Evolutionary conservation across 2,329 filamentous ascomycete species (phyloP), one percentile per base, ranked within the genome.

Genomic region (Arachnomyces sp.): DNA sequence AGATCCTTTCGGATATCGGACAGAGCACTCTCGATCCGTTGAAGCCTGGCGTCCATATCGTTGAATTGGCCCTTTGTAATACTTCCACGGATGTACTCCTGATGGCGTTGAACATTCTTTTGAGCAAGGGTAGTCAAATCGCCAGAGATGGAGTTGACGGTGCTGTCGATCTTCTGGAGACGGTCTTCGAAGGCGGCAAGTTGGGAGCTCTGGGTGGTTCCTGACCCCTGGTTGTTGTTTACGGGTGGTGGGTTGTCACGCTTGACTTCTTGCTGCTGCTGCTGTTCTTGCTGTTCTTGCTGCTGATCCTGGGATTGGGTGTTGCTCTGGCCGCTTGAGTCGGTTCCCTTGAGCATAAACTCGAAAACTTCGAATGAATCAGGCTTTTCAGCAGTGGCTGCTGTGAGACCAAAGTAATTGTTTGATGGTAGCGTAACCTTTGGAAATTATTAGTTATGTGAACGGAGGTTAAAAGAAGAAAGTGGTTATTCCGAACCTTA

Each of bases 331-430:
- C 57, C 55, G 47, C 57, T 42, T 1, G 59, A 47, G 43, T 59
- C 60, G n/a, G 58, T 46, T 8, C 75, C 80, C 56, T 81, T 77
- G 38, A 92, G 77, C 28, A 84, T 73, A 57, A 96, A 76, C 60
- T 90, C 93, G 71, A 89, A 92, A 49, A 94, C 64, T 64, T 98
- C 92, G 55, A 95, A 94, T 4, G 87, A 94, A 65, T 98, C 92
- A 1, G 92, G 88, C 53, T 80, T 89, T 50, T 96, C 90, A 20
- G 86, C 84, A 2, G 86, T 90, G 12, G 86, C 84, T 31, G 90
- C 92, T 9, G 84, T 87, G 51, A 98, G 68, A 53, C 92, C 92
- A 50, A 94, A 85, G 59, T 77, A 76, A 68, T 96, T 93, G 50
- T 85, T 85, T 2, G 73, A 54, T 2, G 90, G 92, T 16, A 98